phyloP scores from a whole-genome alignment of 2,329 filamentous ascomycete genomes.

The Aspergillus pseudoglaucus region DNA sequence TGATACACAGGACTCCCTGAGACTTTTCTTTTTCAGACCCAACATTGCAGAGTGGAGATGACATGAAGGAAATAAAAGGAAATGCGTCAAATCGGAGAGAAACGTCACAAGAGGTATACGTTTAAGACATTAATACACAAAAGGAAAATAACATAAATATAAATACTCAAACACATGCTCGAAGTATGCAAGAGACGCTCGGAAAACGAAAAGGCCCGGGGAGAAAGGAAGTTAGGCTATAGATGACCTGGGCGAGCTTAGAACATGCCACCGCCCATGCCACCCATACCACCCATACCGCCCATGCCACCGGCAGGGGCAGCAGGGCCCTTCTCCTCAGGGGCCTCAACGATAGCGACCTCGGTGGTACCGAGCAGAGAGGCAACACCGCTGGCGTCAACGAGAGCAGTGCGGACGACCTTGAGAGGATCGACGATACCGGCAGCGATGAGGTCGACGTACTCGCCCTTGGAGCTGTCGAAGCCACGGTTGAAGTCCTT shows the following conservation, averaged over 20 bases:
- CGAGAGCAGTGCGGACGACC: conserved; percentile 93
- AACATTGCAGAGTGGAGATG: conserved; percentile 22
- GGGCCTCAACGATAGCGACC: conserved; percentile 92
- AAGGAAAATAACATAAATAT: conserved; percentile 15
- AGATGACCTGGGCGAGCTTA: conserved; percentile 31
- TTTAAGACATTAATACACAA: conserved; percentile 21
- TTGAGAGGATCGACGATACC: conserved; percentile 99
- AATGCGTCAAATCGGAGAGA: conserved; percentile 3
- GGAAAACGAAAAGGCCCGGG: conserved; percentile 17
- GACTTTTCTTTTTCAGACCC: conserved; percentile 16
- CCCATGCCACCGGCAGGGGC: conserved; percentile 47
- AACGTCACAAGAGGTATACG: conserved; percentile 8
- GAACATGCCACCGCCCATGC: conserved; percentile 58
- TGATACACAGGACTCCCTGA: conserved; percentile 21
- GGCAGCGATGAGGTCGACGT: conserved; percentile 94
- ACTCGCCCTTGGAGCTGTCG: conserved; percentile 94
- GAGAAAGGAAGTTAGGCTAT: conserved; percentile 12
- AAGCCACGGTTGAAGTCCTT: conserved; percentile 96
- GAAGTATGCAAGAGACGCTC: conserved; percentile 31
- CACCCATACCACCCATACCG: conserved; percentile 56
- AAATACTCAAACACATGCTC: conserved; percentile 19
- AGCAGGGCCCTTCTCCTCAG: conserved; percentile 72
- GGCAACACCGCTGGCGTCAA: conserved; percentile 92
- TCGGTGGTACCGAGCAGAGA: conserved; percentile 96
- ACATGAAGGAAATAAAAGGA: conserved; percentile 3